These are phyloP conservation scores for Hypericum perforatum DNA, from an alignment of 345 rosid species.

Conservation along the genomic window DNA sequence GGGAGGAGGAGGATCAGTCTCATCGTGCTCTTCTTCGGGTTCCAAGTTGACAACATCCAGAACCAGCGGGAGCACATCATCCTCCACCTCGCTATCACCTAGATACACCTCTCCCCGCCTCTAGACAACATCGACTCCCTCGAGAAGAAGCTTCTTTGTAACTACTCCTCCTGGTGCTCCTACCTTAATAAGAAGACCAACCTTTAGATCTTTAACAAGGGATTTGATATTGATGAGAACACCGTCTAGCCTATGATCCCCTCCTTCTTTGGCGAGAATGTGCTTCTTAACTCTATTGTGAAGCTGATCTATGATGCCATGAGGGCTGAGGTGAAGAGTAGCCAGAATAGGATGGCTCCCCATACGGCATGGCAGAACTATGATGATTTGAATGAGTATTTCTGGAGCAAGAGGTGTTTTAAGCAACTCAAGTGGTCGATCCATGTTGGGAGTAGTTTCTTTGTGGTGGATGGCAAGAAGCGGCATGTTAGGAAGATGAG, in stretches of 20 bases:
- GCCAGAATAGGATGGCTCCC: constrained; percentile 86
- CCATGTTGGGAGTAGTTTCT: constrained; percentile 62
- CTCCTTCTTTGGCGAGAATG: constrained; percentile 67
- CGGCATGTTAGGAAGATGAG: constrained; percentile 89
- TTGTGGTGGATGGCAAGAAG: constrained; percentile 38
- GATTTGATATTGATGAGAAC: constrained; percentile 79
- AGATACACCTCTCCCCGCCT: constrained; percentile 90
- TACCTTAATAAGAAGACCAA: constrained; percentile 67
- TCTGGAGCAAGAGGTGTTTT: constrained; percentile 87
- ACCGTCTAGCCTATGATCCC: constrained; percentile 83
- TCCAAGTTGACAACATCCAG: constrained; percentile 69
- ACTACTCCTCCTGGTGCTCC: constrained; percentile 84
- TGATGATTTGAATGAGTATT: constrained; percentile 90
- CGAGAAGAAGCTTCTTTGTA: constrained; percentile 56
- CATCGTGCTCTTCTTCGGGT: constrained; percentile 75
- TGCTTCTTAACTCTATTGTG: constrained; percentile 53
- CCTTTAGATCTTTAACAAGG: constrained; percentile 81
- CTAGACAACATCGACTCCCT: constrained; percentile 84
- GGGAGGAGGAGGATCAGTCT: too few species aligned
- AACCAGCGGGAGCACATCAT: constrained; percentile 92
- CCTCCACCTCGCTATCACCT: constrained; percentile 86
- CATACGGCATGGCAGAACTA: constrained; percentile 89
- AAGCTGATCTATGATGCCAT: constrained; percentile 71
- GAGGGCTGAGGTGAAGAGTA: constrained; percentile 66
- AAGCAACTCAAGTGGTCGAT: constrained; percentile 83